Conservation (phyloP, 202 grass and related monocot genomes). For the Zizania palustris region DNA sequence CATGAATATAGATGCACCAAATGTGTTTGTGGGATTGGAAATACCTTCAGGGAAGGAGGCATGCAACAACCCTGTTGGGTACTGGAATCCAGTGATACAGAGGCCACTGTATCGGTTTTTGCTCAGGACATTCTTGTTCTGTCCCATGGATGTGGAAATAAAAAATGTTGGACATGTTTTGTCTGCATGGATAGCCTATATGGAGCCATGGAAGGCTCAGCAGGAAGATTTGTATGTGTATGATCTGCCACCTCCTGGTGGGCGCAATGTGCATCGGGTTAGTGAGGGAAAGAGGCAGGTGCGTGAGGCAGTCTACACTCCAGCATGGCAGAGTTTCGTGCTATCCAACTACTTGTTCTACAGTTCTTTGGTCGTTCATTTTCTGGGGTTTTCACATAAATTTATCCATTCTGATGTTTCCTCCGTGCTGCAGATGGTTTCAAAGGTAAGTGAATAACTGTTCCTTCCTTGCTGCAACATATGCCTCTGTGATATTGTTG, state of each 20-base stretch:
- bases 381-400: constrained; percentile 86
- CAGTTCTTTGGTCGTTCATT: constrained; percentile 81
- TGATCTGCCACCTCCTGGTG: constrained; percentile 37
- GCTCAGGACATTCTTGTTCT: constrained; percentile 72
- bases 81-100: constrained; percentile 60
- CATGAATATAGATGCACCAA: background rate
- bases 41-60: constrained; percentile 41
- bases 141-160: constrained; percentile 51
- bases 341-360: constrained; percentile 93
- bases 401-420: constrained; percentile 71
- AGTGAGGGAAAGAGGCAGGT: constrained; percentile 26
- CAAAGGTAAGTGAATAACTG: constrained; percentile 53
- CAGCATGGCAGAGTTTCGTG: constrained; percentile 64
- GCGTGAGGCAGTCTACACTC: constrained; percentile 38
- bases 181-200: constrained; percentile 65
- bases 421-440: constrained; percentile 65
- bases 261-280: constrained; percentile 14
- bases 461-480: background rate
- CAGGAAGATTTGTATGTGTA: constrained; percentile 38
- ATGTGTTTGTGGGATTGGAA: constrained; percentile 49
- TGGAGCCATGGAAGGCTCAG: constrained; percentile 72
- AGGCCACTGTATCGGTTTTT: constrained; percentile 73
- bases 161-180: constrained; percentile 61
- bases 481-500: background rate
- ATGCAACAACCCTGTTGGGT: constrained; percentile 35